phyloP scores from a whole-genome alignment of 352 stramenopile species.

The Salisapilia sapeloensis region DNA sequence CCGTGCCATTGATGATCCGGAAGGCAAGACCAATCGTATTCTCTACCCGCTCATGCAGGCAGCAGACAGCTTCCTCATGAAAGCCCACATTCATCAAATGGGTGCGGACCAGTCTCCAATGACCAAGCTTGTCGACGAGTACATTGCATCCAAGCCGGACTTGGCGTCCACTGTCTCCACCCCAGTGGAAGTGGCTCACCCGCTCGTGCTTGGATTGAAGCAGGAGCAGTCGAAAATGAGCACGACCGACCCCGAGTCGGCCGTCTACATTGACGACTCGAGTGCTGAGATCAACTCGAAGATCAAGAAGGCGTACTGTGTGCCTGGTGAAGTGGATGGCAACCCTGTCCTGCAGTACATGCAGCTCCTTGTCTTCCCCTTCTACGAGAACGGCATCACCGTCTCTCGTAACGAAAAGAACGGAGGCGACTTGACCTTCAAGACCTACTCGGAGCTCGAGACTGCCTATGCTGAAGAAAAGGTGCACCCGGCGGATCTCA shows the following conservation, averaged over 20 bases:
- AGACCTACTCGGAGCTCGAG: slow-evolving; percentile 81
- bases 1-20: slow-evolving; percentile 53
- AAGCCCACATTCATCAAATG: slow-evolving; percentile 98
- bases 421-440: slow-evolving; percentile 78
- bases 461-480: slow-evolving; percentile 82
- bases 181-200: slow-evolving; percentile 92
- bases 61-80: slow-evolving; percentile 96
- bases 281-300: slow-evolving; percentile 91
- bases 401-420: slow-evolving; percentile 76
- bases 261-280: slow-evolving; percentile 97
- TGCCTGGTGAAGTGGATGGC: slow-evolving; percentile 61
- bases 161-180: slow-evolving; percentile 8
- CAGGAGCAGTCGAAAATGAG: slow-evolving; percentile 99
- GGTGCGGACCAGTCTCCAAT: slow-evolving; percentile 94
- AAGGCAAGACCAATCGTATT: slow-evolving; percentile 87
- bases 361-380: slow-evolving; percentile 89
- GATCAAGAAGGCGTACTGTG: slow-evolving; percentile 98
- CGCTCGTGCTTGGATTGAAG: slow-evolving; percentile 96
- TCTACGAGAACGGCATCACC: slow-evolving; percentile 37
- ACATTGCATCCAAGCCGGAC: slow-evolving; percentile 84
- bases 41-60: slow-evolving; percentile 98
- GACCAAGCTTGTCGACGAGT: slow-evolving; percentile 93
- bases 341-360: slow-evolving; percentile 97
- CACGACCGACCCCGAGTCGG: slow-evolving; percentile 94
- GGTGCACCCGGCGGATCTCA: slow-evolving; percentile 95